Evolutionary conservation across 2,329 filamentous ascomycete species (phyloP), one percentile per base, ranked within the genome.

Genomic region (Colletotrichum eremochloae): DNA sequence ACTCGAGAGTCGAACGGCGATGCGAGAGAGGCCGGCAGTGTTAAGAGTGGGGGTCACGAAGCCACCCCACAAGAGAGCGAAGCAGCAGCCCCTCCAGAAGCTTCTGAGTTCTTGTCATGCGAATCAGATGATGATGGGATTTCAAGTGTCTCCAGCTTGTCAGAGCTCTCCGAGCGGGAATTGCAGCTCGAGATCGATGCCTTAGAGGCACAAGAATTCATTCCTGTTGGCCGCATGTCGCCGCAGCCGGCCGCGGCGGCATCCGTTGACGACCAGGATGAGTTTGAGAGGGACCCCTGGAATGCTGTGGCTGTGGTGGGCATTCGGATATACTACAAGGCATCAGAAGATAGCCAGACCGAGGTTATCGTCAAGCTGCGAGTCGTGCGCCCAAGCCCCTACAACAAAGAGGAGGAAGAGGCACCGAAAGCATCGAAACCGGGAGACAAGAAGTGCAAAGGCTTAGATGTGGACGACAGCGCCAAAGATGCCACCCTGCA

Each of bases 251-350:
- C 15, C 46, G 46, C 53, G 63, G 74, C 68, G 48, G 69, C 68
- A 40, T 76, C 76, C 18, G 77, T 80, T 0, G 84, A 86, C n/a
- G 84, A 86, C 8, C 84, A 84, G 12, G 87, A 89, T 74, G 88
- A 90, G 68, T 87, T 86, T 61, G 85, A 88, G 74, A 82, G 84
- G 33, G 83, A 87, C 64, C 84, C 86, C 9, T 89, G 87, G 87
- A 88, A 89, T 74, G 87, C 87, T 12, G 83, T 89, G 48, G 84
- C 82, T 7, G 84, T 88, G 14, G 84, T 89, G 0, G 87, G 88
- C 0, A 78, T 89, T 63, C 82, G 86, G 15, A 84, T 89, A 5
- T 89, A 89, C 75, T 85, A 87, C 77, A 88, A 87, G 75, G 83
- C 81, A 0, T 75, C 78, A 0, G 78, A 78, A 20, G 79, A 79